These are phyloP conservation scores for Tricholoma saponaceum DNA, from an alignment of 768 basidiomycete genomes.

Conservation along the genomic window DNA sequence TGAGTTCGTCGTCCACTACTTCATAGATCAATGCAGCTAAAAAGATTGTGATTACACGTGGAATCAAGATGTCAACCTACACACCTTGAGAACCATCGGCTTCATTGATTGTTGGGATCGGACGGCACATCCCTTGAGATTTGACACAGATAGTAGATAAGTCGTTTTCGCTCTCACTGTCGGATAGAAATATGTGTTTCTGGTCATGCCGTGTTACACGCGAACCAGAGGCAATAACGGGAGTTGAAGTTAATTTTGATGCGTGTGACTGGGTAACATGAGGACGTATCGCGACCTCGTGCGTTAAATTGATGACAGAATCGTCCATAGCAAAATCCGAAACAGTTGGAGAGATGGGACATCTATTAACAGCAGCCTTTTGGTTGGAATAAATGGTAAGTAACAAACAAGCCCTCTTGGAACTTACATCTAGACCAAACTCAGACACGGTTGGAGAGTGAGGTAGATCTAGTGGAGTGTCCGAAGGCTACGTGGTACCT, in stretches of 20 bases:
- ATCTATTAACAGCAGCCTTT: neutral
- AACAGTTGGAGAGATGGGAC: conserved; percentile 17
- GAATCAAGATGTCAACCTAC: neutral
- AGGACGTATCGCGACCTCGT: neutral
- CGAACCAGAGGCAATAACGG: conserved; percentile 9
- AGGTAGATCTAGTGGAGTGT: neutral
- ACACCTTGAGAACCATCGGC: neutral
- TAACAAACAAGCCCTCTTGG: neutral
- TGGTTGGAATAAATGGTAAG: neutral
- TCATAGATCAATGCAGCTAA: conserved; percentile 11
- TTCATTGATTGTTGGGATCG: neutral
- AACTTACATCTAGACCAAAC: conserved; percentile 5
- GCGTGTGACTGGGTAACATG: neutral
- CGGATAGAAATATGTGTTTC: neutral
- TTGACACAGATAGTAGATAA: neutral
- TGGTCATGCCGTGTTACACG: conserved; percentile 12
- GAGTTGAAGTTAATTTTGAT: neutral
- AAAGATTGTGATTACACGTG: neutral
- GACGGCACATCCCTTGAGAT: neutral
- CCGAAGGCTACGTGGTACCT: neutral
- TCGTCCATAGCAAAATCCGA: conserved; percentile 13
- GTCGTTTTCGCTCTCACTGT: neutral
- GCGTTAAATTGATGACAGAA: neutral
- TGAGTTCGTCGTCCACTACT: conserved; percentile 24
- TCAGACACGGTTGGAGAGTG: conserved; percentile 16